Evolutionary conservation across 345 rosid genomes (phyloP).

Genomic region (Carallia brachiata): DNA sequence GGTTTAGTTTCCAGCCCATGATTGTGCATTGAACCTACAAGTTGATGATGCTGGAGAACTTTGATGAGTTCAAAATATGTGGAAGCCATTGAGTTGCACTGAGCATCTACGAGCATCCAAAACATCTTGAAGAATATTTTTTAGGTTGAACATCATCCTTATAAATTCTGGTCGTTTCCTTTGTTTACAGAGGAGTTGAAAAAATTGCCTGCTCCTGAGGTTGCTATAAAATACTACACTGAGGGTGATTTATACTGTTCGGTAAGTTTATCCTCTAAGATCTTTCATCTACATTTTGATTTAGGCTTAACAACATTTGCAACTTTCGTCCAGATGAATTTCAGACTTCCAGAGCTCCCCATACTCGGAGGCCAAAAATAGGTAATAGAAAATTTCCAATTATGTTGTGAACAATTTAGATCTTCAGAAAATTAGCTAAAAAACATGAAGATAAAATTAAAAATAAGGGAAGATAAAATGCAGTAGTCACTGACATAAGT

Average conservation of each 20-base stretch:
- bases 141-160: not conserved
- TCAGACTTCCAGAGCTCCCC: slow-evolving; percentile 81
- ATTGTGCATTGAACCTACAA: not conserved
- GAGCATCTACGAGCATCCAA: not conserved
- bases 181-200: slow-evolving; percentile 68
- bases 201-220: slow-evolving; percentile 79
- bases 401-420: not conserved
- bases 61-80: not conserved
- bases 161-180: slow-evolving; percentile 5
- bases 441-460: not conserved
- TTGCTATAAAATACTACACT: slow-evolving; percentile 86
- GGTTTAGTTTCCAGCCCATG: not conserved
- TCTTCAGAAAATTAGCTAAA: not conserved
- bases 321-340: slow-evolving; percentile 69
- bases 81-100: not conserved
- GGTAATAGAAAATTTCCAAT: slow-evolving; percentile 34
- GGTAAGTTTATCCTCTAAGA: slow-evolving; percentile 47
- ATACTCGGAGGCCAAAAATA: slow-evolving; percentile 88
- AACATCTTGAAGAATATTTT: slow-evolving; percentile 1
- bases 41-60: not conserved
- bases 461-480: too few relatives aligned
- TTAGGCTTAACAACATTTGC: slow-evolving; percentile 5
- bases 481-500: not conserved
- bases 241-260: slow-evolving; percentile 85
- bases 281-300: not conserved